phyloP scores from a whole-genome alignment of 2,329 filamentous ascomycete genomes.

The Cladophialophora chaetospira region DNA sequence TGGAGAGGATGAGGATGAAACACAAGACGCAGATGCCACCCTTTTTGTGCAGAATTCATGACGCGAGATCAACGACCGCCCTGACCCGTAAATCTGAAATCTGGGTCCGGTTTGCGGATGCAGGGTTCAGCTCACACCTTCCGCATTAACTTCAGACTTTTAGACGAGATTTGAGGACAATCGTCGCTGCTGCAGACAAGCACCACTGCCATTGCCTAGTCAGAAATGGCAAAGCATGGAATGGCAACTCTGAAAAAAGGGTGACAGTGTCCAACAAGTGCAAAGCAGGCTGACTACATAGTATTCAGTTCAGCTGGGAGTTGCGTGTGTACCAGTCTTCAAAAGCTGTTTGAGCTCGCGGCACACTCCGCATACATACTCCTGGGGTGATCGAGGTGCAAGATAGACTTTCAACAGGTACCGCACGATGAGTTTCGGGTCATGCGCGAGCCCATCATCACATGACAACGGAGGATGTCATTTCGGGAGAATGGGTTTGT shows the following conservation, averaged over 20 bases:
- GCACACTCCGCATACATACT: no score
- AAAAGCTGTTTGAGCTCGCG: no score
- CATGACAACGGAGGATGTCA: not conserved
- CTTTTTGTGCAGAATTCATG: conserved; percentile 1
- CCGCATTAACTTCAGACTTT: not conserved
- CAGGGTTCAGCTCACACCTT: not conserved
- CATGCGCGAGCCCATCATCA: not conserved
- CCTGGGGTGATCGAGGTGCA: not conserved
- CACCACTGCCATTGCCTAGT: not conserved
- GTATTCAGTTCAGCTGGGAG: no score
- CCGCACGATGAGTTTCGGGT: not conserved
- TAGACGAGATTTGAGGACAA: conserved; percentile 5
- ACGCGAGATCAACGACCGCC: not conserved
- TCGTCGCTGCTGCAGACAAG: not conserved
- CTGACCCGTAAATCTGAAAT: conserved; percentile 6
- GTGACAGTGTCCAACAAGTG: no score
- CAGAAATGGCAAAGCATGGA: not conserved
- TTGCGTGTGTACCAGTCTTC: no score
- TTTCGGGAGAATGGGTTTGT: not conserved
- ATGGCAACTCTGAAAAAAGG: not conserved
- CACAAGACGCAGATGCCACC: not conserved
- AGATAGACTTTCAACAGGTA: not conserved
- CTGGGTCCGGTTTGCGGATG: not conserved
- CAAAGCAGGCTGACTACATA: no score
- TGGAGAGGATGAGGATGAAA: not conserved